A percentile compares a stretch with the other conserved stretches of the same genome.
phyloP scores from a whole-genome alignment of 148 eudicot genomes.

The Arbutus unedo region DNA sequence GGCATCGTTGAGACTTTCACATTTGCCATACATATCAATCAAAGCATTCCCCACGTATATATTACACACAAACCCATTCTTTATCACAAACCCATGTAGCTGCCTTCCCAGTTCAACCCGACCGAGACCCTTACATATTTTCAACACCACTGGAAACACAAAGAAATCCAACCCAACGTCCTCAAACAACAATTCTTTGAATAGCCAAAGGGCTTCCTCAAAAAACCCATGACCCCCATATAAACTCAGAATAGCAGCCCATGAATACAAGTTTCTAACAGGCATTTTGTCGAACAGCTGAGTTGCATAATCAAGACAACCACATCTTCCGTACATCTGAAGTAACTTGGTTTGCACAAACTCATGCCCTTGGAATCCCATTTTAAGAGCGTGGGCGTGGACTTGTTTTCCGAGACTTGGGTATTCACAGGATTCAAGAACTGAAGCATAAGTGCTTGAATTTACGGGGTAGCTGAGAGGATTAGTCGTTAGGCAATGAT shows the following conservation, averaged over 20 bases:
- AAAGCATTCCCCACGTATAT: conserved; percentile 53
- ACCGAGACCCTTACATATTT: conserved; percentile 44
- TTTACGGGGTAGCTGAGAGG: conserved; percentile 17
- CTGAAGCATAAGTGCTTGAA: conserved; percentile 41
- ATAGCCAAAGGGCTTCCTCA: conserved; percentile 37
- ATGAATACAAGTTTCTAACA: conserved; percentile 43
- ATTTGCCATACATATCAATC: conserved; percentile 71
- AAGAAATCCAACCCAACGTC: conserved; percentile 50
- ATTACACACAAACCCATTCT: conserved; percentile 36
- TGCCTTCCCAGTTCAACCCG: conserved; percentile 53
- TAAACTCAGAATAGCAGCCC: conserved; percentile 36
- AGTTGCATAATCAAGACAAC: conserved; percentile 33
- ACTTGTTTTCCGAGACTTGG: conserved; percentile 39
- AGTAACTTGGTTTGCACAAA: conserved; percentile 52
- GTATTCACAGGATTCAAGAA: conserved; percentile 39
- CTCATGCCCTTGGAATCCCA: conserved; percentile 47
- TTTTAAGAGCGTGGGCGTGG: conserved; percentile 47
- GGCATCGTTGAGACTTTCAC: conserved; percentile 38
- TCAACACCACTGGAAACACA: conserved; percentile 50
- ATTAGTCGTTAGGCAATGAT: conserved; percentile 14
- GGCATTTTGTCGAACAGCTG: conserved; percentile 52
- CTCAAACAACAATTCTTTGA: conserved; percentile 30
- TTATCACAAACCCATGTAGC: conserved; percentile 48
- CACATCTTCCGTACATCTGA: conserved; percentile 42
- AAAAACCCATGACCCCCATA: conserved; percentile 36